These are phyloP conservation scores for Lolium multiflorum DNA, from an alignment of 176 grass and related monocot species.

Conservation along the genomic window DNA sequence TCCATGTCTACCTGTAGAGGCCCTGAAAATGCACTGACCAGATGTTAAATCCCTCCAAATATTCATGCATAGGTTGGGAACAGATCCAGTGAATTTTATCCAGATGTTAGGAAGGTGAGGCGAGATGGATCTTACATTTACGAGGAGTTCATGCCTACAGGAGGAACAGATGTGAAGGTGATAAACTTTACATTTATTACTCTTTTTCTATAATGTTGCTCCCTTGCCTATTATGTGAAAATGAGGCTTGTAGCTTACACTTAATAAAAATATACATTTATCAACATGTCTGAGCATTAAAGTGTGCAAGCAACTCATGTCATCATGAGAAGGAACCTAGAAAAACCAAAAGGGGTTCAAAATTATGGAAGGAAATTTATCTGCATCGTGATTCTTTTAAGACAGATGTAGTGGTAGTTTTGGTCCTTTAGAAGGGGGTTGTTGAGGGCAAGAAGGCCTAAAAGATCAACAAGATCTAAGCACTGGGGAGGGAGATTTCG, in stretches of 20 bases:
- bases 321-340: neutral
- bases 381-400: too few relatives aligned
- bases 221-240: slow-evolving; percentile 25
- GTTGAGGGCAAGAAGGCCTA: too few relatives aligned
- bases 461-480: too few relatives aligned
- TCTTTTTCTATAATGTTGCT: slow-evolving; percentile 24
- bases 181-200: slow-evolving; percentile 20
- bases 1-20: slow-evolving; percentile 11
- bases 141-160: slow-evolving; percentile 98
- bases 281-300: neutral
- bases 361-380: too few relatives aligned
- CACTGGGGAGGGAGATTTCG: too few relatives aligned
- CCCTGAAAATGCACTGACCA: slow-evolving; percentile 14
- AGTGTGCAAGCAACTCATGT: slow-evolving; percentile 12
- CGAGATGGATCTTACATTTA: slow-evolving; percentile 96
- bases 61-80: slow-evolving; percentile 78
- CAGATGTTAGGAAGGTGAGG: slow-evolving; percentile 87
- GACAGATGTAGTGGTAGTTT: too few relatives aligned
- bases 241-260: neutral
- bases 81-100: slow-evolving; percentile 94
- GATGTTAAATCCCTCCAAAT: slow-evolving; percentile 16
- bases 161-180: slow-evolving; percentile 98
- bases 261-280: neutral
- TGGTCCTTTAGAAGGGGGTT: too few relatives aligned
- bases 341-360: too few relatives aligned